Conservation (phyloP, 2,329 filamentous ascomycete genomes). For the Emydomyces testavorans region DNA sequence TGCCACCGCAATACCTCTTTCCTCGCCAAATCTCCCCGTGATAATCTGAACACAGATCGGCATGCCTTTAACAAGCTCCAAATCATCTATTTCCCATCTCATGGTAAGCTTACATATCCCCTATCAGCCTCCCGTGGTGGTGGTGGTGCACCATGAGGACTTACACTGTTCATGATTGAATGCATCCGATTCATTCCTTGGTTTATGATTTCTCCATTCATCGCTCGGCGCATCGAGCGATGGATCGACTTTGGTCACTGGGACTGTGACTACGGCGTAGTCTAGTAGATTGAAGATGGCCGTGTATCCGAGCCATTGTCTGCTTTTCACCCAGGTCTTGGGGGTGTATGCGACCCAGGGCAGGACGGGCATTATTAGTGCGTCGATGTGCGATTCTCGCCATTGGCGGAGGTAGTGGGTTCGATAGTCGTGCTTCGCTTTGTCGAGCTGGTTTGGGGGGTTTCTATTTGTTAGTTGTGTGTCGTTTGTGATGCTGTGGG, state of each 20-base stretch:
- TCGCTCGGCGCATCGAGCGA: slow-evolving; percentile 31
- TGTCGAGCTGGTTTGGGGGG: slow-evolving; percentile 19
- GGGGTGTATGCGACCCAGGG: slow-evolving; percentile 26
- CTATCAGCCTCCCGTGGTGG: too few species aligned
- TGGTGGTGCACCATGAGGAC: too few species aligned
- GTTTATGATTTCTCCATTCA: slow-evolving; percentile 20
- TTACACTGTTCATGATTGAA: slow-evolving; percentile 39
- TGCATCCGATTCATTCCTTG: slow-evolving; percentile 37
- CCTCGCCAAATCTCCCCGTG: slow-evolving; percentile 26
- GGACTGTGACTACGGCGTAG: slow-evolving; percentile 52
- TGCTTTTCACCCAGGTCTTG: slow-evolving; percentile 27
- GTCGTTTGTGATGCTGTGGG: too few species aligned
- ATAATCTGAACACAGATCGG: slow-evolving; percentile 28
- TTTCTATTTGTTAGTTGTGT: too few species aligned
- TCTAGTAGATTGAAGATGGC: slow-evolving; percentile 58
- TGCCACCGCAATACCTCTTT: slow-evolving; percentile 26
- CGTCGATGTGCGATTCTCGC: slow-evolving; percentile 25
- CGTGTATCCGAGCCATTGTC: slow-evolving; percentile 45
- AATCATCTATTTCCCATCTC: slow-evolving; percentile 24
- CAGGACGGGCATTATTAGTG: slow-evolving; percentile 25
- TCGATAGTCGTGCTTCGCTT: slow-evolving; percentile 24
- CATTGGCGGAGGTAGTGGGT: slow-evolving; percentile 24
- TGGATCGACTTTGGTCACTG: slow-evolving; percentile 40
- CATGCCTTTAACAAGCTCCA: slow-evolving; percentile 25
- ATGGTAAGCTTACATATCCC: too few species aligned